Conservation (phyloP, 2,329 filamentous ascomycete genomes). For the Amylocarpus encephaloides region DNA sequence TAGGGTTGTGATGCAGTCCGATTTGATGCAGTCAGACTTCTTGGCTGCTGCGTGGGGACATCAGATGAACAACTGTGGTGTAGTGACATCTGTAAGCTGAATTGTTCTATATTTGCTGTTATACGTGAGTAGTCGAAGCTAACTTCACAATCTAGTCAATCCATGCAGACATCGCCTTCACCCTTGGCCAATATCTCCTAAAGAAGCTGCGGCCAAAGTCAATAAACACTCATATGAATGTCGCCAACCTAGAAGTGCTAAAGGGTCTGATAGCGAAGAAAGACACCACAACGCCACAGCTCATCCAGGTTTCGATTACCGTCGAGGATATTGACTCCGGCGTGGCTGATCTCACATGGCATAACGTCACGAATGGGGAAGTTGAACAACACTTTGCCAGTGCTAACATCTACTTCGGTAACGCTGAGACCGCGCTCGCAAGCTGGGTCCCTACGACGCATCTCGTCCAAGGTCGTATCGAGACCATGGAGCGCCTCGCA, state of each 20-base stretch:
- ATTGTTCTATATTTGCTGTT: background rate
- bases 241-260: constrained; percentile 35
- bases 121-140: background rate
- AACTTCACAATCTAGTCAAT: constrained; percentile 30
- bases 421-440: background rate
- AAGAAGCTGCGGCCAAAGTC: constrained; percentile 31
- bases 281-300: constrained; percentile 28
- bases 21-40: constrained; percentile 11
- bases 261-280: constrained; percentile 32
- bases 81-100: constrained; percentile 36
- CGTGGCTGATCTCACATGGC: constrained; percentile 30
- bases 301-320: constrained; percentile 28
- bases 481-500: constrained; percentile 40
- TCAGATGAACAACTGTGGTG: constrained; percentile 12
- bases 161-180: constrained; percentile 56
- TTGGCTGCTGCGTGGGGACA: constrained; percentile 7
- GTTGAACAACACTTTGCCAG: background rate
- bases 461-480: constrained; percentile 28
- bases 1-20: constrained; percentile 6
- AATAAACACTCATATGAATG: constrained; percentile 32
- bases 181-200: constrained; percentile 48
- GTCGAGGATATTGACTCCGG: constrained; percentile 37
- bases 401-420: constrained; percentile 11
- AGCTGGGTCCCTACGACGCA: constrained; percentile 3
- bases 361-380: constrained; percentile 33